These are phyloP conservation scores for Cymbopogon flexuosus DNA, from an alignment of 202 grass and related monocot species.

Conservation along the genomic window DNA sequence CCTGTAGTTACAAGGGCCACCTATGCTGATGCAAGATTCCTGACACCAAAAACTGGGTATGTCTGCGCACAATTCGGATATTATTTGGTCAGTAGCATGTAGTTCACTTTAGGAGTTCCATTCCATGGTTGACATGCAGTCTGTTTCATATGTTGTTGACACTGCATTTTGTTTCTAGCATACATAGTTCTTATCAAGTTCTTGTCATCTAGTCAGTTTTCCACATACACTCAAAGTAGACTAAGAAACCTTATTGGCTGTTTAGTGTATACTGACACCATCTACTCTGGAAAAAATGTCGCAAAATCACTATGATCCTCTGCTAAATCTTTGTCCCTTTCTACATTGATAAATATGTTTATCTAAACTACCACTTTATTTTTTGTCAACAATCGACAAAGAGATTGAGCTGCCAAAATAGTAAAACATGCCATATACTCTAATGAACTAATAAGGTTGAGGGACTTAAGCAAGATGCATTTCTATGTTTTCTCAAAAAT, in stretches of 20 bases:
- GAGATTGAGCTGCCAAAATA: not conserved
- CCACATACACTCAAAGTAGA: not conserved
- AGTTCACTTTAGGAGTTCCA: not conserved
- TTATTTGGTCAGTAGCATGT: not conserved
- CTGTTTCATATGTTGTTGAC: not conserved
- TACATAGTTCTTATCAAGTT: not conserved
- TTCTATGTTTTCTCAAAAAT: not conserved
- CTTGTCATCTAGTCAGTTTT: slow-evolving; percentile 1
- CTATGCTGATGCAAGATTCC: slow-evolving; percentile 21
- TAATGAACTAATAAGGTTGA: not conserved
- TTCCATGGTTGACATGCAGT: not conserved
- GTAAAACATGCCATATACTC: not conserved
- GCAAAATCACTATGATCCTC: not conserved
- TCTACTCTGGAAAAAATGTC: not conserved
- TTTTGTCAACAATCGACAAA: not conserved
- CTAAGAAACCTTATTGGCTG: not conserved
- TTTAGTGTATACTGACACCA: not conserved
- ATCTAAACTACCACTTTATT: not conserved
- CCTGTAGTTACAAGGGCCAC: slow-evolving; percentile 16
- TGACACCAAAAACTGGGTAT: slow-evolving; percentile 40
- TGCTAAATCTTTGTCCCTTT: not conserved
- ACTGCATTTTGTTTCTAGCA: not conserved
- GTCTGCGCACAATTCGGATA: not conserved
- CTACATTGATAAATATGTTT: not conserved
- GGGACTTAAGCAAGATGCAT: not conserved